A percentile compares a stretch with the other conserved stretches of the same genome.
These are phyloP conservation scores for Liriodendron chinense DNA, from an alignment of 164 flowering plant species.

Conservation along the genomic window DNA sequence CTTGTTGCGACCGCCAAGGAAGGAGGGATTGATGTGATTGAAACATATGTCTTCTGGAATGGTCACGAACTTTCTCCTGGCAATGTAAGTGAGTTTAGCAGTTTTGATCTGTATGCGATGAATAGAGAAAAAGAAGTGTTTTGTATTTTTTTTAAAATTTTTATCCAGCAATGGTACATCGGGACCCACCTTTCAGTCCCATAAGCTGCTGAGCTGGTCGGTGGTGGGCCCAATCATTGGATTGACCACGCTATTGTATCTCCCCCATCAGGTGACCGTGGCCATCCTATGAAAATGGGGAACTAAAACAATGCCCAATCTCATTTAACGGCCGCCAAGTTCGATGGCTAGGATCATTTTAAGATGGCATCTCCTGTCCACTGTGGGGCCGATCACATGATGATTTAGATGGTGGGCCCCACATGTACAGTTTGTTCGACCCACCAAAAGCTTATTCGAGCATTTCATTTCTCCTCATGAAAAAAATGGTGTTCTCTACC, in stretches of 20 bases:
- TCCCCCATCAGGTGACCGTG: too few relatives aligned
- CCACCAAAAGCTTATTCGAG: background rate
- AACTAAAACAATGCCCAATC: background rate
- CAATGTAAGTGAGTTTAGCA: constrained; percentile 44
- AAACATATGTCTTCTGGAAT: constrained; percentile 96
- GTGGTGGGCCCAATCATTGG: too few relatives aligned
- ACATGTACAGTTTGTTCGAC: background rate
- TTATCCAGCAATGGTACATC: background rate
- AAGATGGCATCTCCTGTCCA: background rate
- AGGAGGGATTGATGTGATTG: constrained; percentile 83
- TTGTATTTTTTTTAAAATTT: too few relatives aligned
- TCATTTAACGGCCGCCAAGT: background rate
- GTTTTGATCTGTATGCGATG: background rate
- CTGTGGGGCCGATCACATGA: background rate
- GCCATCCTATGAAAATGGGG: background rate
- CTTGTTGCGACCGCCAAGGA: constrained; percentile 76
- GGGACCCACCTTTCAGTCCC: background rate
- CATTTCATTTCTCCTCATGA: background rate
- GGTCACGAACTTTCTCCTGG: constrained; percentile 86
- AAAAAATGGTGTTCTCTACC: background rate
- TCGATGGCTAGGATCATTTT: background rate
- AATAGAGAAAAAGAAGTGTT: background rate
- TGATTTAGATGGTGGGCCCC: background rate
- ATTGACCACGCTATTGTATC: background rate
- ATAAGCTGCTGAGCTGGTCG: too few relatives aligned